Evolutionary conservation across 441 rosid species (phyloP), one percentile per base, ranked within the genome.

Genomic region (Gossypium gossypioides): DNA sequence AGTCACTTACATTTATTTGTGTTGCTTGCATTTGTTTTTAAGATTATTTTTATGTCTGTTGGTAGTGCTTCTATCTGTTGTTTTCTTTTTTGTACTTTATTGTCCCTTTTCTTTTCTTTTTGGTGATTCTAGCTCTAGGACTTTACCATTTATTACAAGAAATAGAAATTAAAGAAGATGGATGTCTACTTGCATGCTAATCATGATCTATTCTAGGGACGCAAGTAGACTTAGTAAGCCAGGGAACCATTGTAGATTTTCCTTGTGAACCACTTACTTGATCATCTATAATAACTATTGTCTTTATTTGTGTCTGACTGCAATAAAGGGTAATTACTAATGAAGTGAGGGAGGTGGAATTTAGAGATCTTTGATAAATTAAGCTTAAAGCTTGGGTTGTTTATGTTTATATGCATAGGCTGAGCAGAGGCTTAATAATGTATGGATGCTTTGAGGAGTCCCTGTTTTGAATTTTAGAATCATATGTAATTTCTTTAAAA

Each of bases 181-280:
- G 40, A 46, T 66, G 56, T 46, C 22, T 66, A 66, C n/a, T 46
- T 66, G 15, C 70, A 22, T 66, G 37, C 70, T 22, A 66, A 13
- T 24, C 6, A 25, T 24, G 32, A 24, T 24, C 50, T 34, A 0
- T 19, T 62, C 42, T 16, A 1, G 15, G 21, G 56, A 66, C 13
- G 57, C 37, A 46, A 24, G 70, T n/a, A 22, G 6, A 22, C 55
- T 66, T 46, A 44, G 3, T 44, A 44, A 65, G 55, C 21, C 18
- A 7, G 19, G 37, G 22, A 55, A 24, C 44, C 40, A 3, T 9
- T 24, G 9, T 66, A 24, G 56, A 44, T 66, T 66, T 65, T 46
- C 34, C 46, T 15, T 64, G 54, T 64, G 34, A 21, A 46, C 32
- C 6, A 63, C 72, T 51, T n/a, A n/a, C 44, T 13, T 13, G 62